Base-by-base conservation (phyloP, 805 yeast species). In the Jamesozyma spencerorum region DNA sequence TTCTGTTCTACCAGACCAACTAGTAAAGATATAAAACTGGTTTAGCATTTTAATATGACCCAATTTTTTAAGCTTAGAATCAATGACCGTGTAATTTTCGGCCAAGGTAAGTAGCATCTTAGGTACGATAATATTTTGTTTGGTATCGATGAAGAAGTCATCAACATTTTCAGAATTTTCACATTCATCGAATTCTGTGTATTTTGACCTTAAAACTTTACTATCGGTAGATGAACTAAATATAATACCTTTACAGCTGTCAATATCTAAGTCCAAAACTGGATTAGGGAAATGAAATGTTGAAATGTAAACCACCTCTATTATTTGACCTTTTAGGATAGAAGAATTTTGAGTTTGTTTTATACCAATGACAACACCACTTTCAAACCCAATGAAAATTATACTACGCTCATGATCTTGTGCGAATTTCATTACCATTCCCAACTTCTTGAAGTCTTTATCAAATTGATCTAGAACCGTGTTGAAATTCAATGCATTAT, bases 311-410 rank as follows among this genome's bases (percentile, higher is more conserved):
- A 34, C 22, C 3, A 39, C 24, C 12, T 39, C 30, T 8, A 39
- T 28, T 8, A 4, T 34, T 13, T 14, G 18, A 14, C 18, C 30
- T n/a, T 29, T 29, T 29, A 14, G 15, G 19, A 7, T 3, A 8
- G 14, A 20, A 34, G 8, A 14, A 4, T 18, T 4, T 12, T 18
- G 20, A 15, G n/a, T 19, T 18, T 8, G 14, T 34, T 40, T 39
- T 24, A 59, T 47, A 3, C 62, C 63, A n/a, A 58, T 41, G 3
- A 57, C 44, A 24, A 50, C 43, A 12, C 64, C 64, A 44, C 57
- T 47, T 39, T 60, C 64, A 39, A 46, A 47, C 1, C 60, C 64
- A 31, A 50, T 41, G 39, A 46, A 55, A 1, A 55, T 39, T 18
- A 47, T 30, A 7, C 43, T 48, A 10, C 47, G 31, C 7, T 22